Evolutionary conservation across 495 filamentous ascomycete genomes (phyloP).

Genomic region (Aspergillus cavernicola): DNA sequence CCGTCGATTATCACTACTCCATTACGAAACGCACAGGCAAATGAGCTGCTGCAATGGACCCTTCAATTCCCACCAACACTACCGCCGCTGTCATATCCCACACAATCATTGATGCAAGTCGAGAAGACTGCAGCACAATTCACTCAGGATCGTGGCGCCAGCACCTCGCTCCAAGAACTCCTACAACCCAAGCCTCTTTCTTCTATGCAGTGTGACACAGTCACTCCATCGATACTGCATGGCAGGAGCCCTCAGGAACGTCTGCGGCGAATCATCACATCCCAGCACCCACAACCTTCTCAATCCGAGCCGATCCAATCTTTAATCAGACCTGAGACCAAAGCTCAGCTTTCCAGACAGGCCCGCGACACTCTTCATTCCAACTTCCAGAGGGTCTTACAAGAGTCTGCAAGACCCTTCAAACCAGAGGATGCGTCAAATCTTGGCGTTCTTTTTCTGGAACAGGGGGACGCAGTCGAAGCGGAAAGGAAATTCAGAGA

Average conservation of each 20-base stretch:
- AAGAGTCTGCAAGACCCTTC: not conserved
- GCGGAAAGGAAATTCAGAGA: not conserved
- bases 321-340: not conserved
- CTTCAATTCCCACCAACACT: not conserved
- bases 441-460: not conserved
- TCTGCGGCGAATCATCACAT: not conserved
- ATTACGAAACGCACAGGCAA: not conserved
- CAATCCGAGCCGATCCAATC: not conserved
- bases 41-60: not conserved
- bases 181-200: not conserved
- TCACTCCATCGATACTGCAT: not conserved
- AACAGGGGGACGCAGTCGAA: not conserved
- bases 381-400: not conserved
- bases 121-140: not conserved
- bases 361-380: not conserved
- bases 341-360: not conserved
- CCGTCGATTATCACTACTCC: not conserved
- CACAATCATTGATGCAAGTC: not conserved
- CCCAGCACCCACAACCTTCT: not conserved
- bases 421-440: not conserved
- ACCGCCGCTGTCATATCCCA: not conserved
- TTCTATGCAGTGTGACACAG: not conserved
- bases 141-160: not conserved
- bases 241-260: not conserved
- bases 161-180: not conserved